These are phyloP conservation scores for Clitocybe nebularis DNA, from an alignment of 1,284 basidiomycete species.

Conservation along the genomic window DNA sequence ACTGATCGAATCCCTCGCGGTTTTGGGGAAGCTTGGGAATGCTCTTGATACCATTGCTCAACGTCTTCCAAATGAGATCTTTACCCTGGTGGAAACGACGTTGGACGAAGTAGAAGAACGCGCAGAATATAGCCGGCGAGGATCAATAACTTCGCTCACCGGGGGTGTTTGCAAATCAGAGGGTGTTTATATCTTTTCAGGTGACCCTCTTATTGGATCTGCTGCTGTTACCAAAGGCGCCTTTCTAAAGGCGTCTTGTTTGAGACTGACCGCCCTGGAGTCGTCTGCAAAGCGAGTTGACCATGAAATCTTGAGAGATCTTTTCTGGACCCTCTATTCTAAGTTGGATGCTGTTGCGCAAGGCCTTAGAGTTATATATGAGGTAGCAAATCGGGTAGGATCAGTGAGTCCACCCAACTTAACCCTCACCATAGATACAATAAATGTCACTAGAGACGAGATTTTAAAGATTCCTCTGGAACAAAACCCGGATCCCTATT, in stretches of 20 bases:
- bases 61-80: conserved; percentile 83
- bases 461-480: conserved; percentile 82
- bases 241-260: conserved; percentile 40
- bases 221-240: conserved; percentile 22
- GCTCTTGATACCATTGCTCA: conserved; percentile 86
- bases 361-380: conserved; percentile 87
- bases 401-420: conserved; percentile 52
- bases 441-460: conserved; percentile 57
- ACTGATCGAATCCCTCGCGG: conserved; percentile 87
- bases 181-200: conserved; percentile 49
- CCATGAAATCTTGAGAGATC: conserved; percentile 83
- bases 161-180: conserved; percentile 36
- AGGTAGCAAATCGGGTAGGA: conserved; percentile 85
- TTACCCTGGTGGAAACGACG: conserved; percentile 81
- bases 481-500: conserved; percentile 71
- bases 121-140: conserved; percentile 65
- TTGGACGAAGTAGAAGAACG: conserved; percentile 90
- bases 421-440: not conserved
- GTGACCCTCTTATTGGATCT: conserved; percentile 24
- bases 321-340: conserved; percentile 98
- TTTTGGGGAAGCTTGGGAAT: conserved; percentile 84
- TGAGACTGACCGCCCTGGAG: conserved; percentile 78
- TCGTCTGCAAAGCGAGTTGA: conserved; percentile 72
- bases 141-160: conserved; percentile 38
- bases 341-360: conserved; percentile 96